Percentiles rank a stretch among this genome's conserved stretches.
Evolutionary conservation across 441 rosid genomes (phyloP).

Genomic region (Hura crepitans): DNA sequence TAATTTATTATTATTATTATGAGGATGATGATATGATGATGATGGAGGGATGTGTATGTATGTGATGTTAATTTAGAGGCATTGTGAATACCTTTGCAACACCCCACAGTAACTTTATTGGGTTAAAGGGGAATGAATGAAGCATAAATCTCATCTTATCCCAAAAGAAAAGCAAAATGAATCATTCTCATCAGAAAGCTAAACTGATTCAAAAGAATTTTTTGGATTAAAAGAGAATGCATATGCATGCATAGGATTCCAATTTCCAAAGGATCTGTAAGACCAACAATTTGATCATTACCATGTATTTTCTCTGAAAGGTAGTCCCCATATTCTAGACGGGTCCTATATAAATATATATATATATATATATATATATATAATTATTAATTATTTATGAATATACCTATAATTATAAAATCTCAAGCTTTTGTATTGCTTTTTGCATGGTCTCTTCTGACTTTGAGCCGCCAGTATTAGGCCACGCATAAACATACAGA

Average conservation of each 20-base stretch:
- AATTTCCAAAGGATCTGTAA: conserved; percentile 34
- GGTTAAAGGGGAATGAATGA: conserved; percentile 40
- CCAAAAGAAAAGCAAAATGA: conserved; percentile 43
- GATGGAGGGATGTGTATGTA: not conserved
- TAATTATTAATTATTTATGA: too few species aligned
- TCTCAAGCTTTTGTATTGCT: too few species aligned
- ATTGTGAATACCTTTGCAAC: conserved; percentile 6
- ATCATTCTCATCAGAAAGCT: conserved; percentile 40
- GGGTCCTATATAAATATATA: too few species aligned
- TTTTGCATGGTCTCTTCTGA: conserved; percentile 27
- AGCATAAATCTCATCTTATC: conserved; percentile 49
- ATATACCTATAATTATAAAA: too few species aligned
- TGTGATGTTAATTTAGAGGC: not conserved
- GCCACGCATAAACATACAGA: conserved; percentile 26
- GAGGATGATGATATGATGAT: too few species aligned
- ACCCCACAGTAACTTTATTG: conserved; percentile 9
- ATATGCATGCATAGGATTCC: conserved; percentile 41
- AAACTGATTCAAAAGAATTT: conserved; percentile 29
- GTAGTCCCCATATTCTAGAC: not conserved
- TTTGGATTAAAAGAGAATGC: conserved; percentile 30
- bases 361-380: too few species aligned
- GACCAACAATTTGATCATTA: not conserved
- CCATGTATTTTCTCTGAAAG: conserved; percentile 6
- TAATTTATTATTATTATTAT: too few species aligned
- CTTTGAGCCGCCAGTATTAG: conserved; percentile 19